Evolutionary conservation across 768 basidiomycete genomes (phyloP), one percentile per base, ranked within the genome.

Genomic region (Kwoniella botswanensis): DNA sequence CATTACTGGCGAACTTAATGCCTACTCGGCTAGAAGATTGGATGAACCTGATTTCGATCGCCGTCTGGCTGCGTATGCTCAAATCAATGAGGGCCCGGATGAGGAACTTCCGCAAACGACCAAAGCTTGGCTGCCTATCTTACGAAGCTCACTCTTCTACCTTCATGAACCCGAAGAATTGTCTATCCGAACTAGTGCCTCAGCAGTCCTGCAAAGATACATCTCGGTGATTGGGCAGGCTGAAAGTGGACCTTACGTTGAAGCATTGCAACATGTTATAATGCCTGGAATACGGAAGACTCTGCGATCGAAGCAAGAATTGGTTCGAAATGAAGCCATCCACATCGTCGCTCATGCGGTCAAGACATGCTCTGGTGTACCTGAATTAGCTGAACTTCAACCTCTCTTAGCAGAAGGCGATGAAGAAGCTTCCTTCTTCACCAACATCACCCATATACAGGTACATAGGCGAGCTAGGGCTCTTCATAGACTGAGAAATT

Each of bases 391-490:
- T 61, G 94, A 98, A 79, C 90, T 98, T 89, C 88, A 85, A 24
- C 87, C 89, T 12, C 84, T 98, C 7, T 87, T 98, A 42, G 93
- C 92, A 9, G 89, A 87, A 18, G 95, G 93, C 1, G 94, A 98
- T 79, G 90, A 92, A 60, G 96, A 99, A 83, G 94, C 93, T 42
- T 94, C 91, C 80, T 95, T 98, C 85, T 98, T 99, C 88, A 91
- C 90, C 86, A 99, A 99, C 83, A 89, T 98, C 59, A 88, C 91
- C 64, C 97, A 99, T 80, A 88, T 98, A 55, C 97, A 99, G 84
- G 85, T 91, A 2, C 95, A 98, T 82, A 89, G 95, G 72, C 90
- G 96, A 24, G 89, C 90, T 1, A 86, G 96, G 70, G 95, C 96
- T 2, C 86, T 97, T 35, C 88, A 92, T 15, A 87, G 93, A n/a